Conservation (phyloP, 805 yeast genomes). For the Lachancea thermotolerans region DNA sequence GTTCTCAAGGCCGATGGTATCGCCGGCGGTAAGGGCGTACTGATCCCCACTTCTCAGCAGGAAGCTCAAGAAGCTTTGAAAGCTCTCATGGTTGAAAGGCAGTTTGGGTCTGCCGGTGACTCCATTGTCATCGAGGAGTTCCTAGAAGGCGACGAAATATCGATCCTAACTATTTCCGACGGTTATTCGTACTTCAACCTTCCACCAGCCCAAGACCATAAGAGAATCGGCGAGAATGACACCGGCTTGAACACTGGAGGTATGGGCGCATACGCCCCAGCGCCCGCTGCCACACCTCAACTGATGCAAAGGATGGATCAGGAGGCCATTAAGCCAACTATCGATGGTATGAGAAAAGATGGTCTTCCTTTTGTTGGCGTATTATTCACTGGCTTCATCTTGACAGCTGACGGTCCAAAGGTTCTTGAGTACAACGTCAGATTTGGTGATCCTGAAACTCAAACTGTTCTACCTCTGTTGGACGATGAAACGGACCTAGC, state of each 20-base stretch:
- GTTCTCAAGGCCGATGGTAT: constrained; percentile 97
- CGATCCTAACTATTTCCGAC: constrained; percentile 85
- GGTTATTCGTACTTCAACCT: constrained; percentile 86
- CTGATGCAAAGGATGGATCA: constrained; percentile 63
- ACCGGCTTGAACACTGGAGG: constrained; percentile 97
- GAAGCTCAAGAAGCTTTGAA: constrained; percentile 83
- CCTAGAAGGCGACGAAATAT: constrained; percentile 93
- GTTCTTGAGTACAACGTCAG: constrained; percentile 96
- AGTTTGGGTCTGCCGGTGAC: constrained; percentile 91
- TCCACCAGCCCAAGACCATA: constrained; percentile 98
- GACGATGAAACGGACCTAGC: constrained; percentile 85
- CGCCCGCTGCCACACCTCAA: constrained; percentile 84
- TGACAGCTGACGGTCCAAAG: constrained; percentile 83
- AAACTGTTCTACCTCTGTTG: constrained; percentile 85
- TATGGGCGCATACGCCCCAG: constrained; percentile 99
- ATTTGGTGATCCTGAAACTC: constrained; percentile 99
- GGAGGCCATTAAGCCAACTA: constrained; percentile 80
- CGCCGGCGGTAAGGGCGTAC: constrained; percentile 98
- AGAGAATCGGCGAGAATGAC: constrained; percentile 90
- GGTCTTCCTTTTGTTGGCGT: constrained; percentile 95
- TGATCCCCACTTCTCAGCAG: constrained; percentile 75
- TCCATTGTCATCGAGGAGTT: constrained; percentile 93
- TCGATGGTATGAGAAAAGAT: constrained; percentile 93
- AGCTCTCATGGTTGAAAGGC: constrained; percentile 82
- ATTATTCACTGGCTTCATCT: constrained; percentile 90